Evolutionary conservation across 352 stramenopile species (phyloP), one percentile per base, ranked within the genome.

Genomic region (Chrysophaeum taylorii): DNA sequence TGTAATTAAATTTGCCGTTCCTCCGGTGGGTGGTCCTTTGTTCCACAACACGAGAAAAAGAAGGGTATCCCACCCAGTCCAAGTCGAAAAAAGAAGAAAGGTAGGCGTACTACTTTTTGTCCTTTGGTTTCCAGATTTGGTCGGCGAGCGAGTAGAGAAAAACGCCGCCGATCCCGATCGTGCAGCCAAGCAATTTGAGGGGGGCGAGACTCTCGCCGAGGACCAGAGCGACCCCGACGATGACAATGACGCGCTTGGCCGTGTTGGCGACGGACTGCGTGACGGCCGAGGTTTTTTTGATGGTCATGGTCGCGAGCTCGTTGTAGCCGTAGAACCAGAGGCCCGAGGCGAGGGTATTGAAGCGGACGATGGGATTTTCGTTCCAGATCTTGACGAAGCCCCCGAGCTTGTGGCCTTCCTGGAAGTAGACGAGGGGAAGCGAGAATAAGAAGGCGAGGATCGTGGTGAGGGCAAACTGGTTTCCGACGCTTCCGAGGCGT

Each of bases 211-310:
- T 39, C 69, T 79, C 67, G n/a, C 61, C 84, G 37, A 90, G 70
- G 18, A 87, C 81, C 54, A 88, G 70, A 33, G 83, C 83, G 41
- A 87, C 81, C 70, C 83, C 83, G 52, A 90, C 81, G 78, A 90
- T 89, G 61, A 88, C 83, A 78, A 90, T 88, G 35, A 89, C 82
- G 76, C 82, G 77, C 75, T 89, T 89, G 64, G 83, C 83, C 41
- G 83, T 90, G 74, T 89, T 90, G 50, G 82, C 82, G 52, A 89
- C 82, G 42, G 78, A 86, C 73, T 87, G 77, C 21, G 83, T 88
- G n/a, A 90, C 84, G 43, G 84, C 82, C 54, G 77, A 77, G 67
- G 84, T 90, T 80, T 90, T 90, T 75, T 89, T 90, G 7, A 89
- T 71, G 36, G 83, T 89, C 82, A 90, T 87, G 45, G 85, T 88